Evolutionary conservation across 1,284 basidiomycete genomes (phyloP), one percentile per base, ranked within the genome.

Genomic region (Psilocybe mexicana): DNA sequence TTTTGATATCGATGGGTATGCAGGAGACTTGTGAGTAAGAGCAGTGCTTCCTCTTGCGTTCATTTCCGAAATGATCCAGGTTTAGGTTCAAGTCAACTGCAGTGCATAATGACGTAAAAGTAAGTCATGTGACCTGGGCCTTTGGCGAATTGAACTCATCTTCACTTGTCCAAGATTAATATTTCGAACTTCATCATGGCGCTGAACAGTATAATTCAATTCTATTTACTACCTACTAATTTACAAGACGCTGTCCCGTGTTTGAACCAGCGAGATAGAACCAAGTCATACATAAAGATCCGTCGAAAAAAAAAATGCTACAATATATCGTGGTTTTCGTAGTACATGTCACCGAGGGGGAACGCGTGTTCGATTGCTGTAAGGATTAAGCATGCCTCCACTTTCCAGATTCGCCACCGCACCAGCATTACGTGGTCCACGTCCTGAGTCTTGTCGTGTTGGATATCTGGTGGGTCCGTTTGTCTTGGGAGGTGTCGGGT

Each of bases 381-480:
- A 77, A 2, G 78, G 78, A 62, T 80, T 79, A 55, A 74, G 68
- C 75, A 80, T 78, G 30, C 72, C 72, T 25, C 78, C 78, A 57
- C 74, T 74, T 61, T 80, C 77, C 46, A 79, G 74, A 58, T 78
- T 73, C 40, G 75, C 72, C 23, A 70, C 67, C 14, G 73, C 72
- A 33, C 69, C 69, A n/a, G 12, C 38, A 47, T 67, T 68, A 23
- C 72, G 67, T 35, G 75, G 73, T 23, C 72, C 73, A 52, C 70
- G 67, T 30, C 73, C 74, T 50, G 75, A 75, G 48, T 66, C 67
- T 28, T 69, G 73, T 52, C 74, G 70, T 35, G 65, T 65, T 33
- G 69, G 67, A 43, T 61, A 47, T 50, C 57, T 49, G 42, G 38
- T 38, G 18, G 57, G 33, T 14, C 38, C 25, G 23, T 58, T 40